Percentiles rank a stretch among this genome's conserved stretches.
phyloP scores from a whole-genome alignment of 345 rosid species.

The Gossypium arboreum region DNA sequence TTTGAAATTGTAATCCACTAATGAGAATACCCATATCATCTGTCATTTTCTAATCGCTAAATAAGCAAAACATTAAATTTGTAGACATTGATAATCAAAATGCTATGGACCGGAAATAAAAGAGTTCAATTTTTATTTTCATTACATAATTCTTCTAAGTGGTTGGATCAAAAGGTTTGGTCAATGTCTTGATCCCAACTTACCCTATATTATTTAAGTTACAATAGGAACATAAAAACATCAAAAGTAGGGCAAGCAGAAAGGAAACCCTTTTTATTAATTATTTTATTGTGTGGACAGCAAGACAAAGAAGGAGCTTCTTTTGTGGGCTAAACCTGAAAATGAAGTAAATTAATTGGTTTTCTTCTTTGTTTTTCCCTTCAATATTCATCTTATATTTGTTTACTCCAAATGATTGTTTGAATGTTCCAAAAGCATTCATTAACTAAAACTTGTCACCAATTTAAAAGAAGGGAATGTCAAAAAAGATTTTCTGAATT shows the following conservation, averaged over 20 bases:
- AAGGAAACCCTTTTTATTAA: neutral
- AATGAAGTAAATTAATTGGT: neutral
- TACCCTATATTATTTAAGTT: slow-evolving; percentile 12
- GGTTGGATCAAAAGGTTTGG: slow-evolving; percentile 36
- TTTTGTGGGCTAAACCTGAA: neutral
- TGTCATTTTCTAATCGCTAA: neutral
- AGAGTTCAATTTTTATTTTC: neutral
- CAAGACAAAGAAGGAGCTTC: slow-evolving; percentile 20
- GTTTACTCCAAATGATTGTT: neutral
- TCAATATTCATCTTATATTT: neutral
- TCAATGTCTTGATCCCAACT: slow-evolving; percentile 29
- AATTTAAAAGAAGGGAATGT: slow-evolving; percentile 15
- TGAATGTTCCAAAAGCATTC: neutral
- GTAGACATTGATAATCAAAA: neutral
- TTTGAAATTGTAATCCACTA: neutral
- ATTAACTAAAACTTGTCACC: slow-evolving; percentile 6
- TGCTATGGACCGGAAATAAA: neutral
- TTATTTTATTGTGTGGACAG: slow-evolving; percentile 24
- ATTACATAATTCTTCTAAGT: slow-evolving; percentile 21
- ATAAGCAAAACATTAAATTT: neutral
- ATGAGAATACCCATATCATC: neutral
- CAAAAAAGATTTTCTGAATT: slow-evolving; percentile 17
- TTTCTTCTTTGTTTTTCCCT: neutral
- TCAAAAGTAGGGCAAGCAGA: neutral
- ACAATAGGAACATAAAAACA: neutral